Conservation (phyloP, 345 rosid genomes). For the Stellera chamaejasme region DNA sequence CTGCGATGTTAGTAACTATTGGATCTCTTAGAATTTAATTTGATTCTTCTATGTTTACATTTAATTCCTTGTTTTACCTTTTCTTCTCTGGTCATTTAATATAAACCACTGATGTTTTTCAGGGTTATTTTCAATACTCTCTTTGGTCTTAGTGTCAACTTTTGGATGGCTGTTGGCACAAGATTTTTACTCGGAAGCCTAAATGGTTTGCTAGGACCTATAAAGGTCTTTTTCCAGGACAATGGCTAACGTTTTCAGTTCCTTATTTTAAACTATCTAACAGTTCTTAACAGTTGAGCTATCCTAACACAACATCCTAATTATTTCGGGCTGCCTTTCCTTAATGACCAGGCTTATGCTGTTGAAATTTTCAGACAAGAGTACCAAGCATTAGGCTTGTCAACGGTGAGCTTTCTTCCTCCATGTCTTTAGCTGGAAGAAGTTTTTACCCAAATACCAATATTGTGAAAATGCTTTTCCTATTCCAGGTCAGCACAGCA, state of each 20-base stretch:
- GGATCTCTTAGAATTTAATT: neutral
- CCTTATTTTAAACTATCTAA: too few species aligned
- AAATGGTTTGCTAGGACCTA: slow-evolving; percentile 87
- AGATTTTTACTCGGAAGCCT: slow-evolving; percentile 89
- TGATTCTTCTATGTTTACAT: neutral
- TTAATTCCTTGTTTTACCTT: neutral
- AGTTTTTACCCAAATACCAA: neutral
- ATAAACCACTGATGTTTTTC: slow-evolving; percentile 16
- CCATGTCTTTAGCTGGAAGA: neutral
- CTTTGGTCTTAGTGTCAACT: slow-evolving; percentile 78
- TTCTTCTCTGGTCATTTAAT: neutral
- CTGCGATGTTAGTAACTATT: slow-evolving; percentile 53
- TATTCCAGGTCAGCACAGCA: slow-evolving; percentile 74
- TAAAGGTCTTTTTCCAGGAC: slow-evolving; percentile 40
- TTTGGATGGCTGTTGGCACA: slow-evolving; percentile 86
- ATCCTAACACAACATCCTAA: neutral
- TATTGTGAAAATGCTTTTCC: slow-evolving; percentile 1
- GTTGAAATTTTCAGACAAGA: slow-evolving; percentile 64
- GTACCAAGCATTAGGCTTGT: slow-evolving; percentile 73
- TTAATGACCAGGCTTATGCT: slow-evolving; percentile 68
- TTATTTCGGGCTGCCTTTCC: neutral
- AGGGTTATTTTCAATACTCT: slow-evolving; percentile 89
- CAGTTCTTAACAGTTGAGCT: too few species aligned
- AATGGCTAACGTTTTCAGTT: neutral
- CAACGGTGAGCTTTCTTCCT: slow-evolving; percentile 49